These are phyloP conservation scores for Evansstolkia leycettana DNA, from an alignment of 495 filamentous ascomycete species.

Conservation along the genomic window DNA sequence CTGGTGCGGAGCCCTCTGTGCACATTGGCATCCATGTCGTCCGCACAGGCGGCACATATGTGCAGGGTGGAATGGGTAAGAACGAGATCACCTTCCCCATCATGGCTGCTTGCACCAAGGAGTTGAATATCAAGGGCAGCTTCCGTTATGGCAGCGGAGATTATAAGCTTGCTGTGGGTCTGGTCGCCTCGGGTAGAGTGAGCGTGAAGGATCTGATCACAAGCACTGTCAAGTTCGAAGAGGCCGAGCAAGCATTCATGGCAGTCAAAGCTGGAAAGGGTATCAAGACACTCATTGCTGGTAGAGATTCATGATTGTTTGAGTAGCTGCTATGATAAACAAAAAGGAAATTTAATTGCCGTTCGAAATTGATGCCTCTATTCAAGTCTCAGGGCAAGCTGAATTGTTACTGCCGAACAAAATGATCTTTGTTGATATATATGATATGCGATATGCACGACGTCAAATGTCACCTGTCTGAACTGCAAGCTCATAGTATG, in stretches of 20 bases:
- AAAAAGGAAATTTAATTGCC: no score
- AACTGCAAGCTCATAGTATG: no score
- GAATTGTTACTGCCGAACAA: no score
- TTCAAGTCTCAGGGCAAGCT: no score
- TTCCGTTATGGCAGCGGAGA: constrained; percentile 44
- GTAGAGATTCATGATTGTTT: constrained; percentile 14
- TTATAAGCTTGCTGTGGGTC: constrained; percentile 40
- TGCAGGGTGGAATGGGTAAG: constrained; percentile 49
- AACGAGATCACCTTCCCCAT: constrained; percentile 45
- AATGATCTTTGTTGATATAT: no score
- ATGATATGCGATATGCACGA: no score
- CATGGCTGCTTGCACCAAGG: constrained; percentile 41
- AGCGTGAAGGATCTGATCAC: constrained; percentile 40
- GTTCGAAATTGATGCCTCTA: no score
- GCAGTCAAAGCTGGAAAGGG: constrained; percentile 35
- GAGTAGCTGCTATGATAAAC: neutral
- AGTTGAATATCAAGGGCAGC: constrained; percentile 38
- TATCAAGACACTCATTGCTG: constrained; percentile 35
- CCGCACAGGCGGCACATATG: constrained; percentile 42
- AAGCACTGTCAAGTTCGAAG: constrained; percentile 37
- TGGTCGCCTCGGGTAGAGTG: constrained; percentile 39
- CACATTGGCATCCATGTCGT: constrained; percentile 40
- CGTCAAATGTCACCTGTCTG: no score
- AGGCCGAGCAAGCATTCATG: constrained; percentile 39
- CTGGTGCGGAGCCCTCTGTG: constrained; percentile 40